phyloP scores from a whole-genome alignment of 345 rosid species.

The Corchorus capsularis region DNA sequence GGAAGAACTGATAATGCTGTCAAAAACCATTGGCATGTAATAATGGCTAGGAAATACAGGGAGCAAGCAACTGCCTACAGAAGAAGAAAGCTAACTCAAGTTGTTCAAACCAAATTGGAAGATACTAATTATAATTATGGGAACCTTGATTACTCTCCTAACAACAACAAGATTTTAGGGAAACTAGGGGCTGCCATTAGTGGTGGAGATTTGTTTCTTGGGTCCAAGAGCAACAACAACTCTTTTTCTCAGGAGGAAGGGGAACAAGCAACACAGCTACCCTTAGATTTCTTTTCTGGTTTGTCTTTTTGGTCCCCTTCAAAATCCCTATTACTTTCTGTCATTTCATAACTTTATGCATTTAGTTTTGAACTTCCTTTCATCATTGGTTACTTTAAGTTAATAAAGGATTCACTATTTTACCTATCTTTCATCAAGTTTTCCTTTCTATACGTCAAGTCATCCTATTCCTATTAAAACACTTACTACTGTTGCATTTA shows the following conservation, averaged over 20 bases:
- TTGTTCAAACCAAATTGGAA: slow-evolving; percentile 27
- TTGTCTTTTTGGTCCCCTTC: slow-evolving; percentile 15
- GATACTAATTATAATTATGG: slow-evolving; percentile 11
- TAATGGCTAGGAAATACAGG: slow-evolving; percentile 64
- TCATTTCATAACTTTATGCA: background rate
- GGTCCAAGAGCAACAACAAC: slow-evolving; percentile 31
- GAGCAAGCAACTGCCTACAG: slow-evolving; percentile 40
- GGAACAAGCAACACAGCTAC: slow-evolving; percentile 14
- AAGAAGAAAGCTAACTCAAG: slow-evolving; percentile 35
- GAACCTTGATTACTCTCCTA: slow-evolving; percentile 11
- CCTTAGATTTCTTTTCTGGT: slow-evolving; percentile 40
- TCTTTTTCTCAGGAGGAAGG: slow-evolving; percentile 13
- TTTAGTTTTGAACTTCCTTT: slow-evolving; percentile 18
- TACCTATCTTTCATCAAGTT: background rate
- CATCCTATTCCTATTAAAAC: background rate
- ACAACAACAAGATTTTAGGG: background rate
- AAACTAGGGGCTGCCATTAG: background rate
- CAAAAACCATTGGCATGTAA: slow-evolving; percentile 73
- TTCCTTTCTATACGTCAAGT: background rate
- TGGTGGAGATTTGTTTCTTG: slow-evolving; percentile 30
- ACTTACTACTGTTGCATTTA: background rate
- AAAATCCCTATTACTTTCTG: slow-evolving; percentile 2
- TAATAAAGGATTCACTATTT: background rate
- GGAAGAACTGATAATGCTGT: slow-evolving; percentile 74
- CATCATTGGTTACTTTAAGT: slow-evolving; percentile 11